Evolutionary conservation across 371 early-diverging fungal genomes (phyloP).

Genomic region (Haplosporangium sp.): DNA sequence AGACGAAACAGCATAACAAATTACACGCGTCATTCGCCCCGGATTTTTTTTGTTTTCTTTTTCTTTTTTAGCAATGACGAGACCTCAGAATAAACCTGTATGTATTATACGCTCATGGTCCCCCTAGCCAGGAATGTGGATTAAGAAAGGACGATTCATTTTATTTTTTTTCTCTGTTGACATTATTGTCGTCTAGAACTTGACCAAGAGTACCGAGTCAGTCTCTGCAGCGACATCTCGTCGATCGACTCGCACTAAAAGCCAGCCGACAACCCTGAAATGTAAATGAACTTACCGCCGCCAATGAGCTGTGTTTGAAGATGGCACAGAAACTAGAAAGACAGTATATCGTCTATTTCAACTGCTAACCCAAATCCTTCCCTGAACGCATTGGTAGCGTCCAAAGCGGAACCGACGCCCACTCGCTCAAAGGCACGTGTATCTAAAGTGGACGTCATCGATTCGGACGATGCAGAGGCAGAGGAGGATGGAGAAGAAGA

Average conservation of each 20-base stretch:
- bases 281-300: background rate
- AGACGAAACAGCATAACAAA: too few species aligned
- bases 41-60: background rate
- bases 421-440: background rate
- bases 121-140: too few species aligned
- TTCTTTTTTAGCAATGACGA: conserved; percentile 2
- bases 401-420: background rate
- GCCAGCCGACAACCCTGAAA: conserved; percentile 1
- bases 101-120: background rate
- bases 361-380: background rate
- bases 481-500: conserved; percentile 6
- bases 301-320: background rate
- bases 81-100: conserved; percentile 11
- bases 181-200: background rate
- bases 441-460: conserved; percentile 8
- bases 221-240: background rate
- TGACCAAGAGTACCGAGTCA: background rate
- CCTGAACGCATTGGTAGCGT: background rate
- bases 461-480: conserved; percentile 16
- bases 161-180: background rate
- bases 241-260: conserved; percentile 20
- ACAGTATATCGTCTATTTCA: background rate
- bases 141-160: background rate
- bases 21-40: too few species aligned
- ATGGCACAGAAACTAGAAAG: background rate